Evolutionary conservation across 2,329 filamentous ascomycete species (phyloP), one percentile per base, ranked within the genome.

Genomic region (Colletotrichum musae): DNA sequence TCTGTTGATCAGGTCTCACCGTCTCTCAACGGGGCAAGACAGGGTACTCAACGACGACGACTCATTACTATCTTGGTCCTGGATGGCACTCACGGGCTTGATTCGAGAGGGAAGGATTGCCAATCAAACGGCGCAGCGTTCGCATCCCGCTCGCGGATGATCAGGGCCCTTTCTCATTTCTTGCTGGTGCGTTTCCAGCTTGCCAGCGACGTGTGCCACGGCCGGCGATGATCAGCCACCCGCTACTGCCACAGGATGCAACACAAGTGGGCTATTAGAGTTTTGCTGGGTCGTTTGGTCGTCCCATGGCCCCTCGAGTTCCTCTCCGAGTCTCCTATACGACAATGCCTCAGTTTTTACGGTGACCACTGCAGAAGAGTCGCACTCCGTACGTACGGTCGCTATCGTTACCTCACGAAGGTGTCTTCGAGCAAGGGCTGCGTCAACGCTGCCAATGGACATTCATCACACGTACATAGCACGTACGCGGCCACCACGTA

Each of bases 1-100:
- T 68, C 58, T 70, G 68, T 58, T 64, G 68, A 70, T 68, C 68
- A 58, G 68, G 64, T 63, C 64, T 68, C 48, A 59, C 64, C 68
- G 68, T 70, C 64, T 63, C 45, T 15, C 50, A 63, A 50, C 54
- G n/a, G 47, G 62, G 26, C 16, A 65, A 43, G 56, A 43, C 61
- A 60, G 66, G 66, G 50, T 60, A 56, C 51, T 56, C 18, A 18
- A 54, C 41, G 21, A 58, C 43, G 43, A 50, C 61, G 12, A 69
- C 50, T 57, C 66, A 45, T 66, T 66, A 13, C 62, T 57, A 39
- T 66, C 36, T 57, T 60, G 50, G 56, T 57, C 45, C 28, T 57
- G 43, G 28, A 24, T 16, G 51, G 43, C 56, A 45, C 39, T 48
- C 43, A 28, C 56, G 50, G 50, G 48, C 50, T 56, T 60, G 62